Evolutionary conservation across 345 rosid genomes (phyloP), one percentile per base, ranked within the genome.

Genomic region (Gossypium turneri): DNA sequence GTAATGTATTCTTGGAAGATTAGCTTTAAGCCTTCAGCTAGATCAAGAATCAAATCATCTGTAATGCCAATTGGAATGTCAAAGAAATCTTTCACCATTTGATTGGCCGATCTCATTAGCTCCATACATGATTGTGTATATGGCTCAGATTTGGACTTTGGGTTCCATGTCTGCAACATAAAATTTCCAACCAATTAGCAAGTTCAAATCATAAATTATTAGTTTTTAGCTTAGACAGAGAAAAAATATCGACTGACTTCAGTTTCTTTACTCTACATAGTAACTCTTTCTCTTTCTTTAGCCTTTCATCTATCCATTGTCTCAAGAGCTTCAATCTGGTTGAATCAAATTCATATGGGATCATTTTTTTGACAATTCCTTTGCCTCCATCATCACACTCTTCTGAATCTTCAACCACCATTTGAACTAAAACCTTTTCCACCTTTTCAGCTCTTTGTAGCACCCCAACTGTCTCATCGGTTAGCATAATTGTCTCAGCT

Each of bases 331-430:
- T 84, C 67, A 87, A 2, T 68, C 90, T 84, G 73, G 86, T 85
- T 0, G 91, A 82, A 50, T 93, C 96, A n/a, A 91, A 90, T 77
- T 95, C 98, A 34, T 88, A 95, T 0, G 98, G 99, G 51, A 80
- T 79, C 98, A 95, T 95, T 80, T 95, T 91, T 75, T 88, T 77
- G 29, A 95, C 89, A 13, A 93, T 86, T 3, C 81, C 82, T 70
- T 87, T 91, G 41, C 98, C 99, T 62, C 99, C 98, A 63, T 91
- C 98, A 70, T 94, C 94, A 22, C 87, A 87, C 29, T 91, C 99
- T 24, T 70, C 89, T 0, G 97, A 79, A 79, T 94, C 97, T 77
- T 95, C 94, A 60, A 88, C 97, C 73, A 93, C 90, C 97, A 95
- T 89, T 68, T 93, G 95, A 45, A 89, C 94, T 74, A 93, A 80